Evolutionary conservation across 179 eudicot species (phyloP), one percentile per base, ranked within the genome.

Genomic region (Gypsophila paniculata): DNA sequence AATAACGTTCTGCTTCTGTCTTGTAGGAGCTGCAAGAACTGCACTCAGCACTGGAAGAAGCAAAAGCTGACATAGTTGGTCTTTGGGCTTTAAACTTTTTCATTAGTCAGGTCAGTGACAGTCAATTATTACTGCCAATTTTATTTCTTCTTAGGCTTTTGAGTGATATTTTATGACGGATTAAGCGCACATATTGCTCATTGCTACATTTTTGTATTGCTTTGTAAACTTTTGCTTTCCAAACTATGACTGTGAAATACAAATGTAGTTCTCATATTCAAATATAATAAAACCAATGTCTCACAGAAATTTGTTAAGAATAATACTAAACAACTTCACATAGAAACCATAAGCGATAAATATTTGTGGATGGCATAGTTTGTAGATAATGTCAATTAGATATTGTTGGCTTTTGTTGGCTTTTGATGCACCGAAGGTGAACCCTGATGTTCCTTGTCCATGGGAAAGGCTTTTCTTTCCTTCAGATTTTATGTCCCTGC

Each of bases 11-110:
- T 68, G 26, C 36, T 54, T 42, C 11, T 68, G 61, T 72, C 59
- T 53, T 58, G 65, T 82, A 94, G 99, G 96, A 92, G 78, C 88
- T 94, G 71, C 97, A 94, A 86, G 99, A 94, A 80, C 84, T 90
- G 79, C 93, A 94, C 77, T 94, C 96, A 0, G 89, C 96, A 22
- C 46, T 94, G 51, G 99, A 94, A 86, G 99, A 94, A 87, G 99
- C 96, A 64, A 94, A 94, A 75, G 99, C 99, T 72, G 99, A 94
- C 77, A 92, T 94, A 65, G 99, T 94, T 67, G 99, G 99, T 51
- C 94, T 94, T 72, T 94, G 99, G 99, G 99, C 99, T 74, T 81
- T 94, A 12, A 82, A 80, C 54, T 94, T 92, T 76, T 85, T 94
- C 58, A 83, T 92, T 51, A 74, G 69, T 74, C 84, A 90, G 93